Evolutionary conservation across 306 rosid genomes (phyloP).

Genomic region (peach (Prunus persica)): DNA sequence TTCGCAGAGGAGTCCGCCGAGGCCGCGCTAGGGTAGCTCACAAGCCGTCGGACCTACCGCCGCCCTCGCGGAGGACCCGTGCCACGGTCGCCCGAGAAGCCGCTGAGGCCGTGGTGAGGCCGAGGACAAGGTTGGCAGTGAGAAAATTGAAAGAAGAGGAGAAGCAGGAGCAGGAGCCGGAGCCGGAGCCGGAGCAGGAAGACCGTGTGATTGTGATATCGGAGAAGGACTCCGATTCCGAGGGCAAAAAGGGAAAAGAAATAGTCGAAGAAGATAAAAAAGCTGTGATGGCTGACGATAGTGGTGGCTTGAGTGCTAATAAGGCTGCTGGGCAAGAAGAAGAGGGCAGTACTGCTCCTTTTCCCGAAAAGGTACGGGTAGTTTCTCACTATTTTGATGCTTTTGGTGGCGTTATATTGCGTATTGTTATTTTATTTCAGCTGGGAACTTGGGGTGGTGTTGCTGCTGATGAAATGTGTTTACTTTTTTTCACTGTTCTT

Average conservation of each 20-base stretch:
- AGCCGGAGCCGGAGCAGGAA: conserved; percentile 11
- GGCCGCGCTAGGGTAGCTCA: conserved; percentile 67
- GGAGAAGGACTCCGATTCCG: conserved; percentile 43
- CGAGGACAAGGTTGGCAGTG: conserved; percentile 58
- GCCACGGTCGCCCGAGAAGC: conserved; percentile 68
- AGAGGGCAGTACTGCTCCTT: conserved; percentile 78
- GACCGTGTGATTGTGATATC: conserved; percentile 52
- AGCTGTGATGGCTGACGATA: conserved; percentile 73
- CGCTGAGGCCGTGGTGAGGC: conserved; percentile 46
- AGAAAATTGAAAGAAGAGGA: conserved; percentile 35
- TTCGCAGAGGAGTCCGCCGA: conserved; percentile 74
- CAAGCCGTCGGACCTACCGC: conserved; percentile 41
- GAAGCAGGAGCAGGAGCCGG: background rate
- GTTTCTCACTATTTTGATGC: background rate
- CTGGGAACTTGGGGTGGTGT: background rate
- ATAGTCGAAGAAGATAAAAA: conserved; percentile 24
- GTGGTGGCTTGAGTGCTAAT: conserved; percentile 89
- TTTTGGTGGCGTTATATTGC: background rate
- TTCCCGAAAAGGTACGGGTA: conserved; percentile 72
- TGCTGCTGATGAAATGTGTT: background rate
- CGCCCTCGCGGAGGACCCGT: conserved; percentile 55
- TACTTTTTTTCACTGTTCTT: background rate
- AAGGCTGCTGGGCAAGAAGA: conserved; percentile 76
- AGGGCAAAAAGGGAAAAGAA: conserved; percentile 23
- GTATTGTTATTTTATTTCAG: background rate